A percentile compares a stretch with the other conserved stretches of the same genome.
Conservation (phyloP, 306 rosid species). For the Fagus sylvatica region DNA sequence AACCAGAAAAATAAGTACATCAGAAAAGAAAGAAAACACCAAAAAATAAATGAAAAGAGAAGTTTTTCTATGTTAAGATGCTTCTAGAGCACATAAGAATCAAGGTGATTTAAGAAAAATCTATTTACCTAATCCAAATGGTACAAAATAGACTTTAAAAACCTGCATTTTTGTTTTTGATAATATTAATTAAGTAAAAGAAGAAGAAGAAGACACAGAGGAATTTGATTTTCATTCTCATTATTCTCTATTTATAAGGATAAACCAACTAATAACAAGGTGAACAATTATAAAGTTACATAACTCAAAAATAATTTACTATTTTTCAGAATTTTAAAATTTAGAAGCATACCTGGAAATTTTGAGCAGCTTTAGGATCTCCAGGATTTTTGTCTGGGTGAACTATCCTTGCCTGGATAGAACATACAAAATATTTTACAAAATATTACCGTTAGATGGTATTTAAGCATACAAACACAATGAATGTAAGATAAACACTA, state of each 20-base stretch:
- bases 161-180: slow-evolving; percentile 2
- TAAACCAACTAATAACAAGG: not conserved
- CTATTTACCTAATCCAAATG: too few relatives aligned
- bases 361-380: slow-evolving; percentile 85
- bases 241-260: not conserved
- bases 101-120: not conserved
- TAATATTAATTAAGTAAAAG: not conserved
- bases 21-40: not conserved
- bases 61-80: not conserved
- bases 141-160: not conserved
- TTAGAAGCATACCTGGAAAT: slow-evolving; percentile 66
- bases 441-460: not conserved
- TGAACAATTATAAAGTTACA: not conserved
- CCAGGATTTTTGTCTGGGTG: slow-evolving; percentile 98
- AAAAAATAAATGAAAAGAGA: slow-evolving; percentile 9
- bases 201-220: too few relatives aligned
- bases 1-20: slow-evolving; percentile 22
- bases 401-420: slow-evolving; percentile 76
- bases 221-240: not conserved
- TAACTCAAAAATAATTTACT: not conserved
- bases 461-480: too few relatives aligned
- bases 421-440: slow-evolving; percentile 8
- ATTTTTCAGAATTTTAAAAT: not conserved
- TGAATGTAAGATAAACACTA: too few relatives aligned
- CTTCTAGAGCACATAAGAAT: not conserved